phyloP scores from a whole-genome alignment of 2,329 filamentous ascomycete genomes.

The Penicillium palitans region DNA sequence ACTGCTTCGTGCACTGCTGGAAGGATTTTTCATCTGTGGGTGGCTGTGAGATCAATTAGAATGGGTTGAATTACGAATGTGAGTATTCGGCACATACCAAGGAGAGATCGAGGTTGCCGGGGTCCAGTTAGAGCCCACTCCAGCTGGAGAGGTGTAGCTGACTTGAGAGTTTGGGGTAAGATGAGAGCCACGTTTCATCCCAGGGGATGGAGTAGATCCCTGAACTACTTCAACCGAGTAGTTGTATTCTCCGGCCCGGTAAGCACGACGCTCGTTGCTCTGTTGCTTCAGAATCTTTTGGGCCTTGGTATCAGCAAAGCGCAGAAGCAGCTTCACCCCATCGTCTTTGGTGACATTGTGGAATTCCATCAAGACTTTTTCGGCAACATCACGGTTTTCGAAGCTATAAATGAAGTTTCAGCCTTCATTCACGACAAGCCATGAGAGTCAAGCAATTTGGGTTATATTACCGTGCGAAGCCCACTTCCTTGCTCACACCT shows the following conservation, averaged over 20 bases:
- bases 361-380: conserved; percentile 82
- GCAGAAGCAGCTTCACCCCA: conserved; percentile 83
- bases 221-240: conserved; percentile 51
- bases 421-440: conserved; percentile 6
- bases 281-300: conserved; percentile 97
- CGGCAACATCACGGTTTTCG: conserved; percentile 82
- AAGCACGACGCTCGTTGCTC: conserved; percentile 91
- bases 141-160: conserved; percentile 47
- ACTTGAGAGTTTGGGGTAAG: conserved; percentile 45
- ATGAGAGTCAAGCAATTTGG: conserved; percentile 4
- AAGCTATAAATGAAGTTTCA: conserved; percentile 60
- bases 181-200: conserved; percentile 42
- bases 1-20: conserved; percentile 35
- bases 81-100: conserved; percentile 40
- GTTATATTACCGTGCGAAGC: conserved; percentile 77
- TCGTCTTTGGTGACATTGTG: conserved; percentile 80
- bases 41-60: conserved; percentile 39
- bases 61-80: background rate
- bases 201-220: conserved; percentile 47
- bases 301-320: conserved; percentile 93
- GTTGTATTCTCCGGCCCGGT: conserved; percentile 94
- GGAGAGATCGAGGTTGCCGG: conserved; percentile 52
- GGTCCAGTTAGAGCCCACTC: conserved; percentile 46
- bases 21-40: conserved; percentile 41
- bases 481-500: conserved; percentile 92